Evolutionary conservation across 768 basidiomycete species (phyloP).

Genomic region (Pisolithus microcarpus): DNA sequence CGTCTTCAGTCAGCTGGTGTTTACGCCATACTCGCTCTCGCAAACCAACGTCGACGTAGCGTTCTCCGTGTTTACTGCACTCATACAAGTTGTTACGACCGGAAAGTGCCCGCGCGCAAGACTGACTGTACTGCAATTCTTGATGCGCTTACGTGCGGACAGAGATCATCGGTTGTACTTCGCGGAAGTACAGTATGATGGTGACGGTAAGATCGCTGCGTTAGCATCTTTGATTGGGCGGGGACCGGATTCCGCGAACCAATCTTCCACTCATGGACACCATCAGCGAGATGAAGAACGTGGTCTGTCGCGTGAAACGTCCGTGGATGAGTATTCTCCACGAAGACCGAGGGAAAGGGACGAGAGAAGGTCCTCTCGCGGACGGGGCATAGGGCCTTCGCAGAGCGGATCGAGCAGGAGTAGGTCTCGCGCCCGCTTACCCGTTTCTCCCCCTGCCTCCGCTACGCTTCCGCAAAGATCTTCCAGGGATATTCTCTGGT

Average conservation of each 20-base stretch:
- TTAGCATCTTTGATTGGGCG: conserved; percentile 64
- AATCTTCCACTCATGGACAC: conserved; percentile 1
- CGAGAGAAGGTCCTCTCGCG: conserved; percentile 45
- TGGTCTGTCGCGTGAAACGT: conserved; percentile 13
- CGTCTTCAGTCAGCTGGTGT: conserved; percentile 63
- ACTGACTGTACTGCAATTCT: conserved; percentile 72
- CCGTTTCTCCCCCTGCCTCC: conserved; percentile 19
- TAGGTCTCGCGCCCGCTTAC: conserved; percentile 47
- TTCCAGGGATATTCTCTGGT: conserved; percentile 51
- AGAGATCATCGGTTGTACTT: conserved; percentile 83
- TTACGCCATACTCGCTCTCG: conserved; percentile 52
- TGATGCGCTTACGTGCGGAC: conserved; percentile 84
- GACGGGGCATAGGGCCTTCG: conserved; percentile 39
- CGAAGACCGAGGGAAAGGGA: conserved; percentile 48
- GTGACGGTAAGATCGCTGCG: conserved; percentile 46
- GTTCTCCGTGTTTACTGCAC: conserved; percentile 42
- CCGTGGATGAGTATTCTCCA: conserved; percentile 22
- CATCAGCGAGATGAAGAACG: conserved; percentile 20
- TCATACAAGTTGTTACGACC: conserved; percentile 41
- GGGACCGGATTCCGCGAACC: conserved; percentile 18
- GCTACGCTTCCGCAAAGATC: conserved; percentile 25
- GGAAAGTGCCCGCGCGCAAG: conserved; percentile 54
- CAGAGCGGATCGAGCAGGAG: conserved; percentile 51
- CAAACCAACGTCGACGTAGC: conserved; percentile 46
- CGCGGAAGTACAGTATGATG: conserved; percentile 44